phyloP scores from a whole-genome alignment of 1,284 basidiomycete genomes.

The Coniophora puteana region DNA sequence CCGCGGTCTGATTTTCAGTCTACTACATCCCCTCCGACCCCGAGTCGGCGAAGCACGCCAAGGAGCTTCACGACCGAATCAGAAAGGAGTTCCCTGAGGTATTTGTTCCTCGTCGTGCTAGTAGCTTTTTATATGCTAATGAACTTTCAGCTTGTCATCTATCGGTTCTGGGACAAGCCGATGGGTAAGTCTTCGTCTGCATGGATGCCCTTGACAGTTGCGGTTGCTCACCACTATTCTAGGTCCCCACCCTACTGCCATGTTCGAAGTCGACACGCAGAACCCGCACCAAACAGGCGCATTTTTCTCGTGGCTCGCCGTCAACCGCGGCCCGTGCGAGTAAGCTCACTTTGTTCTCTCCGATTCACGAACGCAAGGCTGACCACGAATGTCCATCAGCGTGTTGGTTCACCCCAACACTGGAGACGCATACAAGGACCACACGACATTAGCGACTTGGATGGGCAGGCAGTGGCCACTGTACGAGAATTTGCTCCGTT shows the following conservation, averaged over 20 bases:
- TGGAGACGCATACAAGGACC: conserved; percentile 51
- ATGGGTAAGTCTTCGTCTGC: conserved; percentile 43
- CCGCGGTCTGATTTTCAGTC: conserved; percentile 38
- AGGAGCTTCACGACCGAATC: conserved; percentile 61
- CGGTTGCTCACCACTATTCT: background rate
- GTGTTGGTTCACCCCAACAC: conserved; percentile 77
- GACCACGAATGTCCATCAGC: conserved; percentile 28
- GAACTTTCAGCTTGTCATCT: conserved; percentile 68
- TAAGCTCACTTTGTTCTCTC: conserved; percentile 10
- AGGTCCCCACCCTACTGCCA: conserved; percentile 37
- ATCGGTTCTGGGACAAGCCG: conserved; percentile 60
- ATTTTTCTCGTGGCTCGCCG: conserved; percentile 37
- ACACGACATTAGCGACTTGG: conserved; percentile 65
- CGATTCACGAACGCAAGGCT: background rate
- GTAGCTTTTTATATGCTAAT: no score
- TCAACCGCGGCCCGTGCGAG: conserved; percentile 37
- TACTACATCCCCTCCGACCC: conserved; percentile 54
- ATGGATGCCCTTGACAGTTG: no score
- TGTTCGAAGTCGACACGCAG: conserved; percentile 39
- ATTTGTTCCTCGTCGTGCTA: no score
- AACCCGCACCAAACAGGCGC: conserved; percentile 37
- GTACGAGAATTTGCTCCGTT: conserved; percentile 39
- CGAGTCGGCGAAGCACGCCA: conserved; percentile 46
- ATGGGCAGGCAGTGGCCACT: conserved; percentile 64
- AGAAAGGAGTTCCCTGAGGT: conserved; percentile 73